Conservation (phyloP, 2,329 filamentous ascomycete genomes). For the Fusarium redolens region DNA sequence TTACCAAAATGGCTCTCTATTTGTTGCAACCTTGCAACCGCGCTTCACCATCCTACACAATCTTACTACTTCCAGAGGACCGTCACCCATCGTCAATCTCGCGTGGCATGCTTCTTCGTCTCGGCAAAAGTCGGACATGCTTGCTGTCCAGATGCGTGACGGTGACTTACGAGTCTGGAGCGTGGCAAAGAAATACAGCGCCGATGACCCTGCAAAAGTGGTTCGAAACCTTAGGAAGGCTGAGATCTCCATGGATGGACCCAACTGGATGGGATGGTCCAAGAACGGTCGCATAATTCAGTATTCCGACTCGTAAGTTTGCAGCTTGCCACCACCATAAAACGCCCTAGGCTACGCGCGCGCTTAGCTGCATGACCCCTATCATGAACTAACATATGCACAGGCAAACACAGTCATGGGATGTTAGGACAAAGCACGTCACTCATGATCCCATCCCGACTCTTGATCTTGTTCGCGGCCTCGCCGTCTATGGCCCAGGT, state of each 20-base stretch:
- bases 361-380: slow-evolving; percentile 54
- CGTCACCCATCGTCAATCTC: slow-evolving; percentile 87
- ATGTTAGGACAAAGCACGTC: slow-evolving; percentile 97
- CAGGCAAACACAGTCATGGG: slow-evolving; percentile 93
- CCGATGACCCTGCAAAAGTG: slow-evolving; percentile 83
- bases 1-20: slow-evolving; percentile 93
- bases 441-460: slow-evolving; percentile 91
- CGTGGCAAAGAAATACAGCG: slow-evolving; percentile 81
- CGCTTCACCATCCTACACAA: slow-evolving; percentile 95
- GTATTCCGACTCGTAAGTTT: slow-evolving; percentile 85
- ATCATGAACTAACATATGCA: slow-evolving; percentile 49
- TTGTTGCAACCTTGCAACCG: slow-evolving; percentile 89
- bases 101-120: slow-evolving; percentile 97
- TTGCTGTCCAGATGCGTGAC: slow-evolving; percentile 91
- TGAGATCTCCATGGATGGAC: slow-evolving; percentile 77
- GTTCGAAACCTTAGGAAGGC: slow-evolving; percentile 87
- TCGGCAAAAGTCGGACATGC: slow-evolving; percentile 97
- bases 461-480: slow-evolving; percentile 80
- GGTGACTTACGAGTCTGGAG: slow-evolving; percentile 97
- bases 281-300: slow-evolving; percentile 98
- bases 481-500: slow-evolving; percentile 89
- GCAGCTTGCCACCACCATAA: slow-evolving; percentile 31
- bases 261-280: slow-evolving; percentile 98
- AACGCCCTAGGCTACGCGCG: slow-evolving; percentile 55
- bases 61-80: slow-evolving; percentile 82